These are phyloP conservation scores for Venturia nashicola DNA, from an alignment of 2,329 filamentous ascomycete genomes.

Conservation along the genomic window DNA sequence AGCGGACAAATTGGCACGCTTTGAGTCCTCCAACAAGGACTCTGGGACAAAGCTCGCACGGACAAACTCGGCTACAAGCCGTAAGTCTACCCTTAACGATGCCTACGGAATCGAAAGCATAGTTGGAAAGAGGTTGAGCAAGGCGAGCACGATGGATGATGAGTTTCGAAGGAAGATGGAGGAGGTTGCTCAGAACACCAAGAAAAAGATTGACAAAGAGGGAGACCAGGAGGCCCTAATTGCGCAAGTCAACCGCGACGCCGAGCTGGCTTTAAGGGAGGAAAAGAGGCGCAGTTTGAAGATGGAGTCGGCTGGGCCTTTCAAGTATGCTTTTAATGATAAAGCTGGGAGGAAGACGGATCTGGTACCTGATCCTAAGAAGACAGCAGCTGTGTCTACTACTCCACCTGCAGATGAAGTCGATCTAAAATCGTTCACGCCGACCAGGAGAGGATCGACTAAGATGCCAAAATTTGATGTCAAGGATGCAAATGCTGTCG, in stretches of 20 bases:
- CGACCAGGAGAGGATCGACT: not conserved
- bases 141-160: not conserved
- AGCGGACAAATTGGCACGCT: constrained; percentile 5
- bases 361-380: not conserved
- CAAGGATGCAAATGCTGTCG: not conserved
- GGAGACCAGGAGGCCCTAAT: not conserved
- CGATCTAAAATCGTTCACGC: not conserved
- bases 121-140: not conserved
- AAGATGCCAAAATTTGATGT: not conserved
- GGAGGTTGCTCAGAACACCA: not conserved
- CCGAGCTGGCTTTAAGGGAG: not conserved
- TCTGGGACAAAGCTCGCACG: not conserved
- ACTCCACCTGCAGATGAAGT: not conserved
- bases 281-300: not conserved
- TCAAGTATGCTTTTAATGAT: not conserved
- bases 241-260: not conserved
- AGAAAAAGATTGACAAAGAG: not conserved
- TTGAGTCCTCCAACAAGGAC: constrained; percentile 5
- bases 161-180: constrained; percentile 8
- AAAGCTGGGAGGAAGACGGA: not conserved
- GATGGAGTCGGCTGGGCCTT: not conserved
- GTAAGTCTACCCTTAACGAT: not conserved
- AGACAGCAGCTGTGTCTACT: not conserved
- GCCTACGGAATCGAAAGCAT: constrained; percentile 5
- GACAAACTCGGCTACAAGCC: not conserved